These are phyloP conservation scores for Elsinoe ampelina DNA, from an alignment of 2,329 filamentous ascomycete genomes.

Conservation along the genomic window DNA sequence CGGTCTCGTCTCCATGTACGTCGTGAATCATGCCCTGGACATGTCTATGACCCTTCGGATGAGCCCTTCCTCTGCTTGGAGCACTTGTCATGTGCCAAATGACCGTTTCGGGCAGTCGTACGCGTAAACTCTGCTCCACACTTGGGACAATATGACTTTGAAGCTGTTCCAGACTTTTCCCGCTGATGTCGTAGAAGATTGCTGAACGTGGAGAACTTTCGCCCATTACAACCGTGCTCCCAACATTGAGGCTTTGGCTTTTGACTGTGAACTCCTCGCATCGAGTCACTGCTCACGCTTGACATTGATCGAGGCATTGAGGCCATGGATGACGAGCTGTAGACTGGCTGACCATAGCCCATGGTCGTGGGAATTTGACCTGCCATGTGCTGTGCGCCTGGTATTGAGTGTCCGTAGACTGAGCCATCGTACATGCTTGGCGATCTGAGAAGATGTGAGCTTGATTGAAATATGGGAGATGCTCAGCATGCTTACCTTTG, in stretches of 20 bases:
- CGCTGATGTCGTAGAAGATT: conserved; percentile 86
- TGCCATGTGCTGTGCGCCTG: background rate
- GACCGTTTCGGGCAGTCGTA: conserved; percentile 79
- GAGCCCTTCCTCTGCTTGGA: conserved; percentile 53
- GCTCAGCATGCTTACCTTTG: background rate
- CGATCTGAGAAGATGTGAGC: conserved; percentile 19
- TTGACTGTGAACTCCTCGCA: conserved; percentile 28
- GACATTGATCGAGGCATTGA: conserved; percentile 14
- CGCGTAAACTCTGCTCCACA: conserved; percentile 91
- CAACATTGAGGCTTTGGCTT: conserved; percentile 87
- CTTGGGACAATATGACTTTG: conserved; percentile 80
- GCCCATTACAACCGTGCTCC: conserved; percentile 93
- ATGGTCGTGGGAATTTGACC: conserved; percentile 4
- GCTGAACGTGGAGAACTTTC: conserved; percentile 93
- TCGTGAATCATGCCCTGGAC: background rate
- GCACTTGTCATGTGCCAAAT: conserved; percentile 81
- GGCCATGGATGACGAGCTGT: conserved; percentile 6
- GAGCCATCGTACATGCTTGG: conserved; percentile 24
- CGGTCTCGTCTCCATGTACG: background rate
- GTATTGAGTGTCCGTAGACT: conserved; percentile 22
- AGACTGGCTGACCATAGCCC: conserved; percentile 3
- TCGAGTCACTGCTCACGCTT: conserved; percentile 19
- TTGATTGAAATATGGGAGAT: background rate
- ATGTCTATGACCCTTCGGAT: conserved; percentile 24
- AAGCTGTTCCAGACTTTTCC: conserved; percentile 84